Evolutionary conservation across 2,329 filamentous ascomycete species (phyloP), one percentile per base, ranked within the genome.

Genomic region (Fusarium siculi): DNA sequence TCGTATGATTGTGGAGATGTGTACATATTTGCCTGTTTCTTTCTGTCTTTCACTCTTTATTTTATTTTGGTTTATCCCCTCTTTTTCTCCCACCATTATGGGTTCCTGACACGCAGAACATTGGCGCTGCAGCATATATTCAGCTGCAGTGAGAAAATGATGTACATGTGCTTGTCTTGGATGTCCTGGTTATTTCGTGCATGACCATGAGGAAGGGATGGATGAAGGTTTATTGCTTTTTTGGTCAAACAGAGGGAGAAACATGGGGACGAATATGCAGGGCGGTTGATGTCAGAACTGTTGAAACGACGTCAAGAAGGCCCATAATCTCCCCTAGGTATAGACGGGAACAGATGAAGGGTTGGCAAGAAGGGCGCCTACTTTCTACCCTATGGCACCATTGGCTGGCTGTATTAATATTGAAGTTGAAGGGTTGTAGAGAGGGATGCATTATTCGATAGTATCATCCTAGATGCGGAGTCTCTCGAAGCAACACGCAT

Each of bases 141-240:
- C 40, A 61, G 55, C 53, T 66, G 53, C 53, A 32, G 54, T 59
- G 57, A 50, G 43, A 66, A 60, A 40, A 58, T 61, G 72, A 71
- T 74, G 52, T 71, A 32, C 59, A 62, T 43, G 42, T 71, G 54
- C 39, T 58, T 74, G 66, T 74, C 71, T 73, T 53, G 58, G 58
- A 44, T 40, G 37, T 34, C 57, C 74, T 53, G 57, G 61, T 36
- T 65, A 36, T 70, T 70, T 74, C 59, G 32, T 60, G 66, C 70
- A 74, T 73, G 39, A 50, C 28, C 42, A 30, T 12, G 28, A n/a
- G 56, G 62, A 72, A 73, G 72, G 62, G 69, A 47, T 59, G 53
- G 23, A 57, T 74, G 63, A 74, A 74, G 71, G 67, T 59, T 73
- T 74, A 49, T 60, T 73, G 70, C 66, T 67, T 73, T 73, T 70